Base-by-base conservation (phyloP, 1,139 yeast genomes). In the Diutina rugosa region DNA sequence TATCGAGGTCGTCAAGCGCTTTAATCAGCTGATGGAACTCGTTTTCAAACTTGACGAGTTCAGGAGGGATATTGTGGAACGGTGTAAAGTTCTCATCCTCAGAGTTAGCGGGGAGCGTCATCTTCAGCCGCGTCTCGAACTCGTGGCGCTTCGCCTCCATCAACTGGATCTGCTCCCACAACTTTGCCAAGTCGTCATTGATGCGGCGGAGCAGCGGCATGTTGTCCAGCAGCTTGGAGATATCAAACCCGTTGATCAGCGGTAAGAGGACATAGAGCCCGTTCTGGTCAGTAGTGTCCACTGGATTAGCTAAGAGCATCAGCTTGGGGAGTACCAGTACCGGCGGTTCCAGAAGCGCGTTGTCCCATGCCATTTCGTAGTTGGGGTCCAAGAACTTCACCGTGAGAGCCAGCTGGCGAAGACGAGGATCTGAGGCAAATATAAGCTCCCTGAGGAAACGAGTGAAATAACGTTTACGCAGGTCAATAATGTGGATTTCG, bases 311-410 rank as follows among this genome's bases (percentile, higher is more conserved):
- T 41, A 76, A 65, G 41, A 77, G 62, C 56, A 75, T 64, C 58
- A 72, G 73, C 56, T 70, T 67, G 1, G 80, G 80, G 18, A 77
- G 64, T 54, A 69, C 62, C 58, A 67, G 74, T 3, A 71, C 72
- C 1, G 81, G 81, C 6, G 80, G 79, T 61, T 76, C 80, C 62
- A 70, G 69, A 54, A 76, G 64, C 7, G 80, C 81, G 64, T 74
- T 74, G 53, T 69, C 69, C 81, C 81, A 77, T 58, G 77, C 69
- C 59, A 72, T 65, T 61, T 77, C 81, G 61, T 76, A 76, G 64
- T 74, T 76, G 16, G 81, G 81, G 61, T 77, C 81, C 57, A 77
- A 65, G 58, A 77, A 77, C 62, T 77, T 77, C 58, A 72, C 76
- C 28, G 76, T 60, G 35, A 76, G 63, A 1, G 65, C 66, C 58